Conservation (phyloP, 352 stramenopile genomes). For the Plasmopara muralis region DNA sequence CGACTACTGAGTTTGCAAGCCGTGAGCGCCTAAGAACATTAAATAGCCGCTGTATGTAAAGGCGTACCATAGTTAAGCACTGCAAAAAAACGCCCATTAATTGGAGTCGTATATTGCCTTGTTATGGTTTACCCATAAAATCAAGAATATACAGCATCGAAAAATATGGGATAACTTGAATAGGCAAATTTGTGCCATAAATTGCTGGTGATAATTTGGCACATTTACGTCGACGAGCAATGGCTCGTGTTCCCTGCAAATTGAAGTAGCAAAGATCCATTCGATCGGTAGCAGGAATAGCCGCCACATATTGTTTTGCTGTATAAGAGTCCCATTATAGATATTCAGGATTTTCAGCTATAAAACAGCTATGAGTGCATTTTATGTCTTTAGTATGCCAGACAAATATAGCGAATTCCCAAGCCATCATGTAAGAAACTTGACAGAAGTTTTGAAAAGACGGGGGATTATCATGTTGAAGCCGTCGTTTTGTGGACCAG, state of each 20-base stretch:
- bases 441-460: constrained; percentile 4
- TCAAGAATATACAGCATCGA: constrained; percentile 2
- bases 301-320: background rate
- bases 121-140: constrained; percentile 9
- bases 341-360: background rate
- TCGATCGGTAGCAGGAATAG: background rate
- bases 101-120: constrained; percentile 3
- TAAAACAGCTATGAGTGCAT: constrained; percentile 1
- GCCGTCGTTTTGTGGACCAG: background rate
- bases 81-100: background rate
- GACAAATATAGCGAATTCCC: constrained; percentile 3
- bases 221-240: background rate
- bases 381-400: constrained; percentile 3
- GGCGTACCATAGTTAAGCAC: constrained; percentile 2
- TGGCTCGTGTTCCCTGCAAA: background rate
- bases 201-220: background rate
- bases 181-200: background rate
- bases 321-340: constrained; percentile 3
- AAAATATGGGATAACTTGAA: constrained; percentile 7
- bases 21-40: constrained; percentile 1
- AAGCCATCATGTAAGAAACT: constrained; percentile 4
- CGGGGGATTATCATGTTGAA: constrained; percentile 3
- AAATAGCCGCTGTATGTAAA: constrained; percentile 6
- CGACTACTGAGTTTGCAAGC: background rate
- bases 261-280: background rate